phyloP scores from a whole-genome alignment of 2,329 filamentous ascomycete genomes.

The Clarireedia homoeocarpa region DNA sequence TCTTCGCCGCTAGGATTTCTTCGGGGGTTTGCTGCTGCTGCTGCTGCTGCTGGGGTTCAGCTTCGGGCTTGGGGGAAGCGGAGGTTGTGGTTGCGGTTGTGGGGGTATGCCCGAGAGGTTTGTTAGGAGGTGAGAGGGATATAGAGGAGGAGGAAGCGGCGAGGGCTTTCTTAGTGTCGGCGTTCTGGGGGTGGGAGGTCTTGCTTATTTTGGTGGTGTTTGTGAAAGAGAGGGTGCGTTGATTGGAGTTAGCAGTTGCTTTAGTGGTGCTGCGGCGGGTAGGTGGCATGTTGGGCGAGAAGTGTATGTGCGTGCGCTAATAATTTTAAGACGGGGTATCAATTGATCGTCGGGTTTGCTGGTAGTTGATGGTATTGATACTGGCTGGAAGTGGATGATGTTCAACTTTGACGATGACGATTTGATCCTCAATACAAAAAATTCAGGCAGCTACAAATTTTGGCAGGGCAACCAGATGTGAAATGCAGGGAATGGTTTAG shows the following conservation, averaged over 20 bases:
- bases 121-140: neutral
- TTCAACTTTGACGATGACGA: too few relatives aligned
- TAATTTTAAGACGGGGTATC: too few relatives aligned
- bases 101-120: neutral
- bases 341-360: too few relatives aligned
- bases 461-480: too few relatives aligned
- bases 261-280: slow-evolving; percentile 33
- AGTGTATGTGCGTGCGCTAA: too few relatives aligned
- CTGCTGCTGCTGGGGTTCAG: slow-evolving; percentile 18
- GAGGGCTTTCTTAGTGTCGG: neutral
- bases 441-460: too few relatives aligned
- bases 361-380: too few relatives aligned
- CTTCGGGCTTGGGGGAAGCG: neutral
- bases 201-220: slow-evolving; percentile 51
- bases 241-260: slow-evolving; percentile 33
- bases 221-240: slow-evolving; percentile 58
- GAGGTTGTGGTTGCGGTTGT: slow-evolving; percentile 12
- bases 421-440: too few relatives aligned
- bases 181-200: slow-evolving; percentile 30
- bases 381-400: too few relatives aligned
- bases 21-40: slow-evolving; percentile 34
- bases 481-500: too few relatives aligned
- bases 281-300: slow-evolving; percentile 31
- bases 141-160: neutral
- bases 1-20: slow-evolving; percentile 50